Conservation (phyloP, 2,329 filamentous ascomycete genomes). For the Fusarium secorum region DNA sequence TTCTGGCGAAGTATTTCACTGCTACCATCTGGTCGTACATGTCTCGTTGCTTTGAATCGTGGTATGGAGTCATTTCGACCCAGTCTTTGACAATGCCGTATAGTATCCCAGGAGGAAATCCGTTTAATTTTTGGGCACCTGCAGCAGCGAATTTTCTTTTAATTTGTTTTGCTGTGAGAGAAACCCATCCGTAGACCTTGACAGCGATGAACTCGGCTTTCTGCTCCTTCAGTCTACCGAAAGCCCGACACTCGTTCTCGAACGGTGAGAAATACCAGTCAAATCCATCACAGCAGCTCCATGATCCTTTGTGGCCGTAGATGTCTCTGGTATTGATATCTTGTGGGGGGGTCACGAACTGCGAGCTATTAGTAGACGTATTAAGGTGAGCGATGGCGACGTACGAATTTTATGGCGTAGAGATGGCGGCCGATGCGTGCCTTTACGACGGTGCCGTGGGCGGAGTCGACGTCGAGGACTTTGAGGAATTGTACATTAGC, state of each 20-base stretch:
- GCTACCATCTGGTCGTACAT: not conserved
- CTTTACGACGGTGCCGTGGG: not conserved
- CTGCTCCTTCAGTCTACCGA: not conserved
- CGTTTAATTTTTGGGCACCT: rapidly evolving
- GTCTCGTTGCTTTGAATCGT: not conserved
- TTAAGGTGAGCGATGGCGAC: not conserved
- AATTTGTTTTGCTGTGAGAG: not conserved
- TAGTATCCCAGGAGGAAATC: rapidly evolving
- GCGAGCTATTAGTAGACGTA: not conserved
- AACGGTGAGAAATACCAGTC: slow-evolving; percentile 5
- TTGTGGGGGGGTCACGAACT: not conserved
- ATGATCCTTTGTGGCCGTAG: not conserved
- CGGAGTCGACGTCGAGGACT: not conserved
- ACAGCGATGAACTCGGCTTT: not conserved
- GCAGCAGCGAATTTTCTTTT: not conserved
- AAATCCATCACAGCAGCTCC: not conserved
- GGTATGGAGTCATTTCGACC: not conserved
- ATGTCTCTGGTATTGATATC: not conserved
- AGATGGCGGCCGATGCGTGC: not conserved
- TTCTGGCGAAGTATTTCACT: not conserved
- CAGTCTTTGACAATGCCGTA: slow-evolving; percentile 20
- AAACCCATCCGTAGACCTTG: slow-evolving; percentile 9
- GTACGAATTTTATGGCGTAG: slow-evolving; percentile 4
- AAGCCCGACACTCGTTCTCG: slow-evolving; percentile 17
- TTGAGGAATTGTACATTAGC: not conserved